A percentile compares a stretch with the other conserved stretches of the same genome.
phyloP scores from a whole-genome alignment of 1,284 basidiomycete species.

The Heterobasidion parviporum region DNA sequence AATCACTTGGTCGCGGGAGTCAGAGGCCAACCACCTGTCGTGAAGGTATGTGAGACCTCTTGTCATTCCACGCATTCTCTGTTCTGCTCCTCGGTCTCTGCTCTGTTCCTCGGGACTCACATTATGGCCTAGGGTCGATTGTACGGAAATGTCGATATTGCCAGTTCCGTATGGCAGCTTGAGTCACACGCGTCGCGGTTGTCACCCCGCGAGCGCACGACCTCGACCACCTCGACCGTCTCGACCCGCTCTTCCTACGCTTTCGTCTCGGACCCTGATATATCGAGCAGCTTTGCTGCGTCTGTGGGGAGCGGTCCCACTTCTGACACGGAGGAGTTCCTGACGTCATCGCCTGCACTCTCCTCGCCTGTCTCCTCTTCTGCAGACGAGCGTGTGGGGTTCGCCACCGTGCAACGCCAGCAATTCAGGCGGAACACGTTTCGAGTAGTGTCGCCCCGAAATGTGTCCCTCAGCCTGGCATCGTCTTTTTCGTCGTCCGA shows the following conservation, averaged over 20 bases:
- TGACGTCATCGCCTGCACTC: conserved; percentile 36
- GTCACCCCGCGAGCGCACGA: conserved; percentile 57
- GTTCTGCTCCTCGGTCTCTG: not conserved
- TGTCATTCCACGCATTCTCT: not conserved
- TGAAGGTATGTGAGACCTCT: conserved; percentile 47
- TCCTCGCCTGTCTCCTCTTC: conserved; percentile 55
- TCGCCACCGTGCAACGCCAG: conserved; percentile 6
- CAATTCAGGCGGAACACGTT: conserved; percentile 21
- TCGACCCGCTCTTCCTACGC: conserved; percentile 75
- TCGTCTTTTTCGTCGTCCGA: conserved; percentile 70
- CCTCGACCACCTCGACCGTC: conserved; percentile 61
- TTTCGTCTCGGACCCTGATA: conserved; percentile 68
- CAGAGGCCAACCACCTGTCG: conserved; percentile 53
- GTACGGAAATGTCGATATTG: conserved; percentile 55
- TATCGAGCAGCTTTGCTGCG: conserved; percentile 72
- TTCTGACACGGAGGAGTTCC: conserved; percentile 59
- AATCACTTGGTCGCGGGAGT: conserved; percentile 65
- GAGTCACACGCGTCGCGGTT: conserved; percentile 50
- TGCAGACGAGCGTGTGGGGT: conserved; percentile 32
- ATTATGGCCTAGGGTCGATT: conserved; percentile 46
- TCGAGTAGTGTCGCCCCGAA: conserved; percentile 47
- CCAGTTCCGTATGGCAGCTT: conserved; percentile 66
- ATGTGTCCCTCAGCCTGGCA: conserved; percentile 41
- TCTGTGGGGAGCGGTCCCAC: conserved; percentile 64
- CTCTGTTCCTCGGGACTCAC: not conserved